These are phyloP conservation scores for Solanum sejunctum DNA, from an alignment of 257 asterid genomes.

Conservation along the genomic window DNA sequence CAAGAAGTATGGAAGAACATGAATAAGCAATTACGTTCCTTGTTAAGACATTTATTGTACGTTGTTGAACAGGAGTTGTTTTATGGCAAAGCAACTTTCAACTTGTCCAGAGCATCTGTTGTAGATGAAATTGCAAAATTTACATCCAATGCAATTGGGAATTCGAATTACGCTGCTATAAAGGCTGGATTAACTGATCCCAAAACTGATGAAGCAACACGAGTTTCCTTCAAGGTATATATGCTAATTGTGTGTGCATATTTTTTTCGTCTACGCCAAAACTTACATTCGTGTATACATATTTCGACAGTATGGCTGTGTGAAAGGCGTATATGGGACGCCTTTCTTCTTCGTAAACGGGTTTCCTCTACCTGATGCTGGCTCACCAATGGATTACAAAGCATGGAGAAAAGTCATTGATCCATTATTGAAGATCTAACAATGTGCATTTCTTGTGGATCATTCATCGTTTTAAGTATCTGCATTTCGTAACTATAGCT, in stretches of 20 bases:
- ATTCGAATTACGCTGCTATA: conserved; percentile 25
- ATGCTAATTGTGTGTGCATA: neutral
- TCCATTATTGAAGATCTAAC: conserved; percentile 18
- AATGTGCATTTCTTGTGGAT: neutral
- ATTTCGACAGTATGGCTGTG: conserved; percentile 60
- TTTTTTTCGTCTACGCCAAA: neutral
- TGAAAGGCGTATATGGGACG: conserved; percentile 74
- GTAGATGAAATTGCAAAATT: conserved; percentile 20
- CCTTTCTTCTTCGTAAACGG: conserved; percentile 89
- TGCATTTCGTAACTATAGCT: too few relatives aligned
- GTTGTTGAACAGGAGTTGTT: conserved; percentile 41
- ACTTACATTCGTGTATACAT: neutral
- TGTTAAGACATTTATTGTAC: too few relatives aligned
- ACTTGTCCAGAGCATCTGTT: conserved; percentile 40
- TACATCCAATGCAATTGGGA: conserved; percentile 27
- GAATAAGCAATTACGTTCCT: neutral
- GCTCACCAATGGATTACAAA: conserved; percentile 31
- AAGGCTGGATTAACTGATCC: conserved; percentile 41
- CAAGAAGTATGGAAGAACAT: neutral
- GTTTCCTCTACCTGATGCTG: conserved; percentile 61
- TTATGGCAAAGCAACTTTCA: conserved; percentile 33
- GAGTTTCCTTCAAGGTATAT: conserved; percentile 73
- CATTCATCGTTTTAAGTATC: neutral
- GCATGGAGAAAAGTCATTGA: conserved; percentile 55
- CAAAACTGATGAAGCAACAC: conserved; percentile 45